phyloP scores from a whole-genome alignment of 805 yeast species.

The Wickerhamiella allomyrinae region DNA sequence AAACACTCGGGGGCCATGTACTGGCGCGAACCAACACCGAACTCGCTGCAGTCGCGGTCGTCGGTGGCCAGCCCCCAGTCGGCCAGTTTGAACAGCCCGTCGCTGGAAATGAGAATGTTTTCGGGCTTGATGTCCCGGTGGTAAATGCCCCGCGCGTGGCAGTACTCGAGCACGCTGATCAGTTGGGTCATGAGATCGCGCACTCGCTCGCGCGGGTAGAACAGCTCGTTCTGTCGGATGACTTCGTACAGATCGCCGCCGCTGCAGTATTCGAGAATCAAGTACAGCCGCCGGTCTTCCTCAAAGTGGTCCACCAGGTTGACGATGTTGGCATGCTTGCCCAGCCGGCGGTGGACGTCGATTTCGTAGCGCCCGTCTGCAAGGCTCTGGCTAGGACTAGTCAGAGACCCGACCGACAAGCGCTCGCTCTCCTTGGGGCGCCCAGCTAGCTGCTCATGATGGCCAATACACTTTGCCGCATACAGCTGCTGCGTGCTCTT shows the following conservation, averaged over 20 bases:
- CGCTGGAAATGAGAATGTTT: conserved; percentile 55
- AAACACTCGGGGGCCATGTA: conserved; percentile 93
- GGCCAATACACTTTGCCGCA: conserved; percentile 64
- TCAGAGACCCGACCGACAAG: neutral
- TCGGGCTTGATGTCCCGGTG: conserved; percentile 98
- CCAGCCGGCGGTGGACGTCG: conserved; percentile 58
- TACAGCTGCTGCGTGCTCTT: conserved; percentile 37
- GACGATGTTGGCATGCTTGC: conserved; percentile 63
- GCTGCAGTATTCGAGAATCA: conserved; percentile 73
- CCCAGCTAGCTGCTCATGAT: conserved; percentile 9
- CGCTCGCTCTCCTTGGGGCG: conserved; percentile 9
- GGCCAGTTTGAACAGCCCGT: conserved; percentile 49
- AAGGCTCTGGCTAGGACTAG: conserved; percentile 1
- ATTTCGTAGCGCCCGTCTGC: conserved; percentile 37
- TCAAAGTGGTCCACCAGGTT: conserved; percentile 62
- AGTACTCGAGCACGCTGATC: conserved; percentile 66
- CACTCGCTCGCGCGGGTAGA: conserved; percentile 38
- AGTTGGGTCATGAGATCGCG: conserved; percentile 59
- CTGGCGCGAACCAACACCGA: conserved; percentile 79
- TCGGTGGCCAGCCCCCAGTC: conserved; percentile 85
- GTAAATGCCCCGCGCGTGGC: conserved; percentile 48
- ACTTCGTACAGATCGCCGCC: conserved; percentile 80
- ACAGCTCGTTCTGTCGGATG: conserved; percentile 45
- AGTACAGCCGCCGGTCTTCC: conserved; percentile 37
- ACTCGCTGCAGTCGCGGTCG: conserved; percentile 45